Evolutionary conservation across 2,329 filamentous ascomycete genomes (phyloP), one percentile per base, ranked within the genome.

Genomic region (Erysiphe neolycopersici): DNA sequence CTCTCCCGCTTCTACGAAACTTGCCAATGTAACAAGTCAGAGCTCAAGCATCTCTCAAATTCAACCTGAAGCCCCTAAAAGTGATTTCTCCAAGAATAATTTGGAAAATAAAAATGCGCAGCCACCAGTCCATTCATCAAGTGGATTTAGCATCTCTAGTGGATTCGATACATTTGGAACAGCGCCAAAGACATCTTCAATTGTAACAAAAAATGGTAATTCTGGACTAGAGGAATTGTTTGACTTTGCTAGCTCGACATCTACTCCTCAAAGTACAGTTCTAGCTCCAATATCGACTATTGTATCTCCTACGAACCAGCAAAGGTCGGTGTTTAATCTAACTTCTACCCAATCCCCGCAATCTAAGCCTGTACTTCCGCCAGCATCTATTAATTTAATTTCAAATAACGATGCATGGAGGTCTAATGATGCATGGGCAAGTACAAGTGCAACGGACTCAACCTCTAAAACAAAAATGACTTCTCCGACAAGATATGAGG

Each of bases 211-310:
- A 16, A 44, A 50, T 58, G 41, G 40, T 59, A 53, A 50, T 59
- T 70, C 72, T 29, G 68, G 73, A 14, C 72, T 89, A 52, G 76
- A 74, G 41, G 82, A 92, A 55, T 66, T 94, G 1, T 87, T 94
- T 54, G 82, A 87, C 55, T 71, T 93, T 50, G 70, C 72, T 6
- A 26, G 22, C 22, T 26, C 22, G 22, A 61, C 70, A 0, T 58
- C 68, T 37, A 52, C 68, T 42, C 53, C 62, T 42, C 51, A 62
- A 47, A 53, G 64, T 38, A 53, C 64, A 4, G 52, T 66, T 8
- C 42, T 60, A 36, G 50, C 55, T 26, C 56, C 58, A 48, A 60
- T 52, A 53, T 53, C 60, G 16, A 53, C 50, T 44, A 26, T 26
- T 9, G 4, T 26, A 26, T 26, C 22, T 26, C 22, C 22, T 26